Percentiles rank a stretch among this genome's conserved stretches.
These are phyloP conservation scores for Oligophagozyma castellii DNA, from an alignment of 1,139 yeast genomes.

Conservation along the genomic window DNA sequence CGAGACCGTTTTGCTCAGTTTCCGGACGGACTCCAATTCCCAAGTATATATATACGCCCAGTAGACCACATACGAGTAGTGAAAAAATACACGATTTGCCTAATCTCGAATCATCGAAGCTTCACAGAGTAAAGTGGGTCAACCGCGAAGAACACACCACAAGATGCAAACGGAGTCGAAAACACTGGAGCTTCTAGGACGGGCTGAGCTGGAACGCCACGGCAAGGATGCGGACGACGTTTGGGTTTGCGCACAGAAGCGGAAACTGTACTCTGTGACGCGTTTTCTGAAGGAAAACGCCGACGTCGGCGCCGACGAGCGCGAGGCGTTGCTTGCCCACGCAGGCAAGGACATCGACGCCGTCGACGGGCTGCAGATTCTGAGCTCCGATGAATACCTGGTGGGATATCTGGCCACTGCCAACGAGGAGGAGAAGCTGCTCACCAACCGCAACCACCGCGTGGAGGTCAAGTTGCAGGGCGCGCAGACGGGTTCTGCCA, in stretches of 20 bases:
- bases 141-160: no score
- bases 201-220: conserved; percentile 36
- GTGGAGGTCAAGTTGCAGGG: conserved; percentile 28
- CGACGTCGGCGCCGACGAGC: conserved; percentile 55
- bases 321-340: conserved; percentile 38
- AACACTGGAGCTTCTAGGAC: conserved; percentile 33
- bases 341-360: conserved; percentile 79
- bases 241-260: conserved; percentile 64
- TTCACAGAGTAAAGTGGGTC: no score
- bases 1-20: no score
- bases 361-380: conserved; percentile 72
- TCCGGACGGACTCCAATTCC: no score
- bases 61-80: no score
- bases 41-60: no score
- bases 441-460: conserved; percentile 27
- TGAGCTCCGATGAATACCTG: conserved; percentile 43
- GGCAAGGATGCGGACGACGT: conserved; percentile 38
- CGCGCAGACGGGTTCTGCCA: no score
- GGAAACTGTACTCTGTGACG: conserved; percentile 77
- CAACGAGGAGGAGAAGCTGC: conserved; percentile 43
- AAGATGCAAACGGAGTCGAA: no score
- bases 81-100: no score
- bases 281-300: conserved; percentile 75
- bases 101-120: no score
- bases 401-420: conserved; percentile 50